Evolutionary conservation across 1,139 yeast genomes (phyloP).

Genomic region (Geotrichum europaeum): DNA sequence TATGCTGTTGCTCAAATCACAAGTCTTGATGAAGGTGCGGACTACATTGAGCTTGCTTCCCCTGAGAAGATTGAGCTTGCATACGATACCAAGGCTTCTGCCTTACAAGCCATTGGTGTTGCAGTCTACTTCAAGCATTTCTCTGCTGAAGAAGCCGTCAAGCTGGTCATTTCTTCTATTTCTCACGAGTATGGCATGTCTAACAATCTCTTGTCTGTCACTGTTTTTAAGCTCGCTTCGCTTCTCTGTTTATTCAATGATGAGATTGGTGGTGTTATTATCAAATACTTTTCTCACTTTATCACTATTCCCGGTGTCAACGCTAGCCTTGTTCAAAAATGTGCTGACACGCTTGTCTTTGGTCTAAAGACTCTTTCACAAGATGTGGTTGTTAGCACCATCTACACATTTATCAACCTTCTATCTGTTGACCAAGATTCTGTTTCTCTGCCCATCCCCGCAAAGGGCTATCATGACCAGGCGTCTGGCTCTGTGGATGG

Average conservation of each 20-base stretch:
- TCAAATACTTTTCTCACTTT: conserved; percentile 34
- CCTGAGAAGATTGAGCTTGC: conserved; percentile 40
- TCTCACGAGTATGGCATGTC: conserved; percentile 30
- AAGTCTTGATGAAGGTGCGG: conserved; percentile 42
- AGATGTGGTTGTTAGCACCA: conserved; percentile 79
- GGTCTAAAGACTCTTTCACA: conserved; percentile 51
- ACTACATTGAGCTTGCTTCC: conserved; percentile 40
- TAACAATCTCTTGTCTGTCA: conserved; percentile 39
- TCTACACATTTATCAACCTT: conserved; percentile 76
- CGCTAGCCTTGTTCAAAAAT: conserved; percentile 26
- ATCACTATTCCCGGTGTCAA: conserved; percentile 40
- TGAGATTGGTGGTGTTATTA: conserved; percentile 29
- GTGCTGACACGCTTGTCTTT: conserved; percentile 39
- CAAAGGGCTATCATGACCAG: conserved; percentile 9
- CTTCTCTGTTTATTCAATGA: conserved; percentile 44
- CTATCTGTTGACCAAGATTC: conserved; percentile 49
- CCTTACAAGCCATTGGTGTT: conserved; percentile 41
- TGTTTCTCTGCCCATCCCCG: conserved; percentile 30
- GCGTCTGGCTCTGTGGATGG: conserved; percentile 1
- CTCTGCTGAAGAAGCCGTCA: conserved; percentile 32
- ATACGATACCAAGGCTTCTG: conserved; percentile 39
- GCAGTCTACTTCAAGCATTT: conserved; percentile 34
- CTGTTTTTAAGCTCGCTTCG: conserved; percentile 51
- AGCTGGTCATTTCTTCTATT: conserved; percentile 35
- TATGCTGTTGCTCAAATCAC: conserved; percentile 32